These are phyloP conservation scores for Spizellomyces punctatus DNA, from an alignment of 192 early-diverging fungal species.

Conservation along the genomic window DNA sequence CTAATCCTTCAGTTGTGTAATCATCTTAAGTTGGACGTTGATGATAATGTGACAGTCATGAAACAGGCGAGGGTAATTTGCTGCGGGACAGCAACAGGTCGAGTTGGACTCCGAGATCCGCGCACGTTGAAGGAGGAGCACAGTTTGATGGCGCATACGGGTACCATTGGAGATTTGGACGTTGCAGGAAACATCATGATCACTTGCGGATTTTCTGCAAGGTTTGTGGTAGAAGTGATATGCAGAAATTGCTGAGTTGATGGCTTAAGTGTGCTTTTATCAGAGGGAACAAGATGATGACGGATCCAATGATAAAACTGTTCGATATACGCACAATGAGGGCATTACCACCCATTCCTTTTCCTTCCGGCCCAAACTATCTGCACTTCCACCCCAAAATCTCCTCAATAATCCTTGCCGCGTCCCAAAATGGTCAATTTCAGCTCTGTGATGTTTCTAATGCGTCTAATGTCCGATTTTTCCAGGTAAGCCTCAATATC, in stretches of 20 bases:
- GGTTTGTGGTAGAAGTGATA: conserved; percentile 41
- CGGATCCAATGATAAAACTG: conserved; percentile 81
- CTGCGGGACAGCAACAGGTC: conserved; percentile 67
- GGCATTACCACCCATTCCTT: conserved; percentile 70
- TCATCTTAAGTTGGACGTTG: conserved; percentile 27
- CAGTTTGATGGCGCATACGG: conserved; percentile 73
- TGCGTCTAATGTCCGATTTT: conserved; percentile 30
- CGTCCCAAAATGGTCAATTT: conserved; percentile 69
- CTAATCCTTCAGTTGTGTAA: neutral
- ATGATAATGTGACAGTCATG: conserved; percentile 49
- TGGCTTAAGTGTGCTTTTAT: neutral
- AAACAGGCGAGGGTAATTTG: conserved; percentile 63
- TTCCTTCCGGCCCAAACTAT: conserved; percentile 64
- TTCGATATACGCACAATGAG: conserved; percentile 77
- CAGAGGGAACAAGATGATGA: conserved; percentile 54
- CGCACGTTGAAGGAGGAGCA: conserved; percentile 63
- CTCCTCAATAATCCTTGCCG: conserved; percentile 64
- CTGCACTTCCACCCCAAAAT: conserved; percentile 75
- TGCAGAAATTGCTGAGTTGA: neutral
- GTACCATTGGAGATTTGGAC: conserved; percentile 75
- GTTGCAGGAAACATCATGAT: conserved; percentile 71
- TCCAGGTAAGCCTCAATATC: conserved; percentile 33
- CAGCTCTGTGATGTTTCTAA: conserved; percentile 68
- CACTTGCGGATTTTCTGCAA: conserved; percentile 74
- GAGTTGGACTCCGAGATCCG: conserved; percentile 70